Evolutionary conservation across 2,329 filamentous ascomycete genomes (phyloP), one percentile per base, ranked within the genome.

Genomic region (Cladophialophora yegresii): DNA sequence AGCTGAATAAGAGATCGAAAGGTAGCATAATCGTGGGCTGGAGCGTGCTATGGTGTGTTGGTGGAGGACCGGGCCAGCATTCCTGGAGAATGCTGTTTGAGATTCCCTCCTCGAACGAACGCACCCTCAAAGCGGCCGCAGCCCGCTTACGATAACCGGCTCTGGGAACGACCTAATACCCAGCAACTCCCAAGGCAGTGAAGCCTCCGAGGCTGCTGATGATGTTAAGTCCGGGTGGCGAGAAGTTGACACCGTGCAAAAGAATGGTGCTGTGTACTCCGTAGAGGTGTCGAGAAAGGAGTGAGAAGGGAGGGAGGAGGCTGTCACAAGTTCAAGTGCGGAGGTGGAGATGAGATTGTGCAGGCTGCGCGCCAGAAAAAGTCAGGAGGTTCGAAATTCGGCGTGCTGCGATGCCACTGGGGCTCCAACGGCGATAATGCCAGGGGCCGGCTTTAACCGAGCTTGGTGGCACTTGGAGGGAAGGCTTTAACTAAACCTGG

Each of bases 121-220:
- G 8, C 53, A 56, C 55, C 26, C 23, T 59, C 45, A 22, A 36
- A 30, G 45, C 16, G 28, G 28, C 33, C 45, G 45, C 57, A 30
- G 50, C 20, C 12, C 50, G 50, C 16, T 20, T 53, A 9, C 26
- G 49, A 54, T 10, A 13, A n/a, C 22, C 7, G 50, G 50, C 5
- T 26, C 20, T 22, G 12, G 23, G 36, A 10, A 22, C 33, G 30
- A 32, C 51, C 36, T 28, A 22, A 51, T 51, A 60, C 36, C 63
- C 64, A 68, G 66, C 59, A 66, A 66, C 55, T 49, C 61, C 59
- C 56, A 54, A 62, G 60, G 54, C 47, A 20, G 20, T 16, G 9
- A 22, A 60, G 62, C 50, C 66, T 57, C 55, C 30, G 60, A 64
- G 63, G 60, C 62, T 62, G 61, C 61, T 60, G 64, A 55, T 55